Percentiles rank a stretch among this genome's conserved stretches.
phyloP scores from a whole-genome alignment of 495 filamentous ascomycete genomes.

The Annulohypoxylon stygium region DNA sequence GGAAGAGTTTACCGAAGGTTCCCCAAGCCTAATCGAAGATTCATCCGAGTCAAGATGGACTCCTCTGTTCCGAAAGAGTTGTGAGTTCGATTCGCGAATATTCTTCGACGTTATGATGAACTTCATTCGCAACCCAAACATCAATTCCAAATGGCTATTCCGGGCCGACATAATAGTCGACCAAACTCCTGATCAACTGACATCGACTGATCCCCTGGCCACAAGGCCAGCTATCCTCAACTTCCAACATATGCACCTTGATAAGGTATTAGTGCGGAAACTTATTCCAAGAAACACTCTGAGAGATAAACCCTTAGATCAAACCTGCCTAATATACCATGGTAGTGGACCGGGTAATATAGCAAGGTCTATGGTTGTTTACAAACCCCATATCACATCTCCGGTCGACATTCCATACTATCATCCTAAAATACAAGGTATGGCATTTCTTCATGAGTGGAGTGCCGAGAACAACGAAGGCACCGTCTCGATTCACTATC shows the following conservation, averaged over 20 bases:
- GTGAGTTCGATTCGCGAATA: slow-evolving; percentile 68
- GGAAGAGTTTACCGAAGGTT: slow-evolving; percentile 54
- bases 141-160: slow-evolving; percentile 85
- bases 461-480: slow-evolving; percentile 55
- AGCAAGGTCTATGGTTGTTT: slow-evolving; percentile 73
- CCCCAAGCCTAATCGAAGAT: slow-evolving; percentile 49
- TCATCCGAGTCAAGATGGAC: slow-evolving; percentile 58
- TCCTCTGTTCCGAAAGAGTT: slow-evolving; percentile 64
- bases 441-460: slow-evolving; percentile 81
- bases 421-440: slow-evolving; percentile 77
- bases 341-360: slow-evolving; percentile 35
- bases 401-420: slow-evolving; percentile 82
- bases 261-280: slow-evolving; percentile 74
- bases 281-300: slow-evolving; percentile 85
- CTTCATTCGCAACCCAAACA: slow-evolving; percentile 85
- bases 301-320: slow-evolving; percentile 77
- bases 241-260: slow-evolving; percentile 66
- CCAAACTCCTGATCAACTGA: slow-evolving; percentile 49
- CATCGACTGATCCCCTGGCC: slow-evolving; percentile 34
- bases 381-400: slow-evolving; percentile 76
- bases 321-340: slow-evolving; percentile 81
- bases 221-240: slow-evolving; percentile 54
- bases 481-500: slow-evolving; percentile 75
- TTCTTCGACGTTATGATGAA: slow-evolving; percentile 77
- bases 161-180: slow-evolving; percentile 84